These are phyloP conservation scores for Lycium barbarum DNA, from an alignment of 257 asterid genomes.

Conservation along the genomic window DNA sequence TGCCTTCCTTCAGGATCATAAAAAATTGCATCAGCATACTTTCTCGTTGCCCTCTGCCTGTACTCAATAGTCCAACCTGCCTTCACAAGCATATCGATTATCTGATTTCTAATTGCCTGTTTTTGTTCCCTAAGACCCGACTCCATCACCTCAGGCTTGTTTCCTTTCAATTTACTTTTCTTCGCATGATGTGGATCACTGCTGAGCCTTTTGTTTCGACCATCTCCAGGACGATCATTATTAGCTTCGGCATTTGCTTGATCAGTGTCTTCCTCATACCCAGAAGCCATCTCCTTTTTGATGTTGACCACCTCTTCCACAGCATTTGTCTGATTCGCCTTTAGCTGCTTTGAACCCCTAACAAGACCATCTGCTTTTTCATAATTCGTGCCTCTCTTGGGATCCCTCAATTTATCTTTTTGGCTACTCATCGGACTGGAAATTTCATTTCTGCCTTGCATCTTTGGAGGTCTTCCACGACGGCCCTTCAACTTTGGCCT, in stretches of 20 bases:
- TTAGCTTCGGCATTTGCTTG: constrained; percentile 17
- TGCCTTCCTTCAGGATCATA: constrained; percentile 64
- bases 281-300: background rate
- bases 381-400: constrained; percentile 23
- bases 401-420: constrained; percentile 30
- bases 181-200: constrained; percentile 18
- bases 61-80: constrained; percentile 89
- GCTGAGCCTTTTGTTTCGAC: constrained; percentile 36
- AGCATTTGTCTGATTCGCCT: constrained; percentile 18
- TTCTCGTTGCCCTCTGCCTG: constrained; percentile 64
- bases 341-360: constrained; percentile 32
- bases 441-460: constrained; percentile 30
- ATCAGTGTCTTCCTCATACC: background rate
- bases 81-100: constrained; percentile 58
- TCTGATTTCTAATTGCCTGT: constrained; percentile 74
- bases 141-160: constrained; percentile 40
- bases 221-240: constrained; percentile 19
- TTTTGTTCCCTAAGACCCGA: constrained; percentile 68
- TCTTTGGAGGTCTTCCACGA: constrained; percentile 50
- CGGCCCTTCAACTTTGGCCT: constrained; percentile 36
- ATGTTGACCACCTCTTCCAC: background rate
- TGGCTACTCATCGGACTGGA: constrained; percentile 16
- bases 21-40: constrained; percentile 83
- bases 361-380: constrained; percentile 31
- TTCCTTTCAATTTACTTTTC: constrained; percentile 30